These are phyloP conservation scores for Cynanchum wilfordii DNA, from an alignment of 257 asterid species.

Conservation along the genomic window DNA sequence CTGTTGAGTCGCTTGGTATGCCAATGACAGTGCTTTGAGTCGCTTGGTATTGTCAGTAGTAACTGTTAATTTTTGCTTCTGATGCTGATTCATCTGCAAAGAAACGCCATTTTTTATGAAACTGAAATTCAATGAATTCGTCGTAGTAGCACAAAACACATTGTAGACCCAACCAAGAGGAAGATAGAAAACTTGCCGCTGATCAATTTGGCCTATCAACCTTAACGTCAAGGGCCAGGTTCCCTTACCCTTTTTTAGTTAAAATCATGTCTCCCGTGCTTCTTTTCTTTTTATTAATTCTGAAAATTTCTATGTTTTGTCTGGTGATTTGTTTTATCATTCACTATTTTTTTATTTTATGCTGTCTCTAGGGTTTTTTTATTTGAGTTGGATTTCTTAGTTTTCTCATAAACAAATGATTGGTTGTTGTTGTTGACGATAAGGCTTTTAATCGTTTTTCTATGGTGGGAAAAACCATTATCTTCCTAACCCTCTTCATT, in stretches of 20 bases:
- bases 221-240: slow-evolving; percentile 44
- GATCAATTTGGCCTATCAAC: slow-evolving; percentile 27
- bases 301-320: neutral
- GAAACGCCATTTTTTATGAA: no score
- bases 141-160: no score
- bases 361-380: neutral
- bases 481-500: neutral
- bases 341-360: neutral
- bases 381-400: neutral
- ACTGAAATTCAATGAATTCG: no score
- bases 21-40: no score
- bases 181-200: slow-evolving; percentile 29
- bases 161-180: slow-evolving; percentile 24
- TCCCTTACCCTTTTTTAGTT: neutral
- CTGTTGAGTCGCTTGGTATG: no score
- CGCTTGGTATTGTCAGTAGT: no score
- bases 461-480: neutral
- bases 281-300: no score
- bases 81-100: no score
- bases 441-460: neutral
- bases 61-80: no score
- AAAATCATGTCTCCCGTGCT: no score
- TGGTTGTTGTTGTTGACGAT: neutral
- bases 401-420: neutral
- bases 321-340: neutral